Conservation (phyloP, 108 stramenopile genomes). For the Halocafeteria seosinensis region DNA sequence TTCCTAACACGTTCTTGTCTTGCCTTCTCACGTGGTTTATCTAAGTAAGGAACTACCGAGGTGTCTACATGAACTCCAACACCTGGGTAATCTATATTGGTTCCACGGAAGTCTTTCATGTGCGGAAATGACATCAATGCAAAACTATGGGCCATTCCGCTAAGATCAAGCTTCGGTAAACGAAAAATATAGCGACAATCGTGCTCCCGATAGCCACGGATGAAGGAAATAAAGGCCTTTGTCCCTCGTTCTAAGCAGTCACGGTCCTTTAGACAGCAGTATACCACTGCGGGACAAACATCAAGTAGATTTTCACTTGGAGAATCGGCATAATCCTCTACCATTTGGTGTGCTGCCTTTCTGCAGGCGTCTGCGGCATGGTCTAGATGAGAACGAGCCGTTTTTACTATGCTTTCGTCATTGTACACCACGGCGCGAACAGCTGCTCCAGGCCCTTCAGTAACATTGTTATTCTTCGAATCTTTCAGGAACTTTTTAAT, state of each 20-base stretch:
- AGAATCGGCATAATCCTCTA: too few relatives aligned
- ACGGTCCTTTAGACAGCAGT: constrained; percentile 46
- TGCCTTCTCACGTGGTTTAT: background rate
- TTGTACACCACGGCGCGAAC: too few relatives aligned
- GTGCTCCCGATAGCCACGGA: constrained; percentile 90
- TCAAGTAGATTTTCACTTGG: too few relatives aligned
- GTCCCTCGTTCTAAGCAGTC: constrained; percentile 89
- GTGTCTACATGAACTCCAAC: constrained; percentile 11
- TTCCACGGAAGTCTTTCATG: constrained; percentile 71
- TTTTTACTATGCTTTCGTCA: too few relatives aligned
- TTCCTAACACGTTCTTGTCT: constrained; percentile 34
- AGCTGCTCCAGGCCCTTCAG: too few relatives aligned
- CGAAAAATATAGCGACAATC: constrained; percentile 38
- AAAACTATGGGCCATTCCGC: constrained; percentile 62
- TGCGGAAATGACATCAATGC: constrained; percentile 77
- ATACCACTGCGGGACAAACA: background rate
- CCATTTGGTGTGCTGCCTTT: too few relatives aligned
- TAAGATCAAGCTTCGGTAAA: constrained; percentile 72
- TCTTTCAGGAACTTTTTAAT: too few relatives aligned
- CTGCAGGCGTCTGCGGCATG: background rate
- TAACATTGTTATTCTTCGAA: too few relatives aligned
- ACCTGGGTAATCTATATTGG: background rate
- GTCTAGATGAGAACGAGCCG: background rate
- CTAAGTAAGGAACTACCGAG: background rate
- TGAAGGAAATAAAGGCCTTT: constrained; percentile 57